Percentiles rank a stretch among this genome's conserved stretches.
phyloP scores from a whole-genome alignment of 805 yeast species.

The Millerozyma miso region DNA sequence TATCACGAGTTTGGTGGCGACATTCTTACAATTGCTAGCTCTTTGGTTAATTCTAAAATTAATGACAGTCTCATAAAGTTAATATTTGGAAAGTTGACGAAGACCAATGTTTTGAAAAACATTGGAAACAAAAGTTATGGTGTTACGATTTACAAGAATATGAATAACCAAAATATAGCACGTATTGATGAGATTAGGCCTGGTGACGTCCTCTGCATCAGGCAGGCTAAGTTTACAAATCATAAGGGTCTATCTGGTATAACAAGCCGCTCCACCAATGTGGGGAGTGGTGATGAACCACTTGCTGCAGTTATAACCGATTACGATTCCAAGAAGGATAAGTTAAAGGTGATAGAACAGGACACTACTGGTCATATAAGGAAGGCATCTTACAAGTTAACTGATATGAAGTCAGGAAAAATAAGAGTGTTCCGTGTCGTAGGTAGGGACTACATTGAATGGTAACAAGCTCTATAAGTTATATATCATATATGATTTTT shows the following conservation, averaged over 20 bases:
- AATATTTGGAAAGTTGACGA: conserved; percentile 16
- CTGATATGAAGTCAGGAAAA: conserved; percentile 75
- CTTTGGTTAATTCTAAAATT: conserved; percentile 30
- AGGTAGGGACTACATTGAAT: conserved; percentile 66
- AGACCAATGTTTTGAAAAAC: conserved; percentile 39
- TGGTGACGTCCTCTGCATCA: conserved; percentile 80
- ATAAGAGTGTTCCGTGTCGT: conserved; percentile 77
- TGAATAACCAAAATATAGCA: conserved; percentile 34
- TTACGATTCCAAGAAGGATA: conserved; percentile 69
- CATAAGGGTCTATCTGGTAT: conserved; percentile 47
- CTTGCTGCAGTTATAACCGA: conserved; percentile 62
- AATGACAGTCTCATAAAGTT: conserved; percentile 20
- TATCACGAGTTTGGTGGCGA: conserved; percentile 49
- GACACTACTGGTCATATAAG: conserved; percentile 48
- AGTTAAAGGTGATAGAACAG: conserved; percentile 63
- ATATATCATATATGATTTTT: not conserved
- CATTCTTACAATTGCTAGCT: conserved; percentile 35
- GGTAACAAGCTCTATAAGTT: conserved; percentile 38
- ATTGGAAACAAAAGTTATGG: conserved; percentile 73
- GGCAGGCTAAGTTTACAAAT: conserved; percentile 68
- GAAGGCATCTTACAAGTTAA: conserved; percentile 59
- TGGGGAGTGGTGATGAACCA: conserved; percentile 48
- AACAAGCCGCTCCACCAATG: conserved; percentile 37
- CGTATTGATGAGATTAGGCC: conserved; percentile 63
- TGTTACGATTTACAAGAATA: conserved; percentile 57